phyloP scores from a whole-genome alignment of 208 protist genomes.

The Leishmania amazonensis region DNA sequence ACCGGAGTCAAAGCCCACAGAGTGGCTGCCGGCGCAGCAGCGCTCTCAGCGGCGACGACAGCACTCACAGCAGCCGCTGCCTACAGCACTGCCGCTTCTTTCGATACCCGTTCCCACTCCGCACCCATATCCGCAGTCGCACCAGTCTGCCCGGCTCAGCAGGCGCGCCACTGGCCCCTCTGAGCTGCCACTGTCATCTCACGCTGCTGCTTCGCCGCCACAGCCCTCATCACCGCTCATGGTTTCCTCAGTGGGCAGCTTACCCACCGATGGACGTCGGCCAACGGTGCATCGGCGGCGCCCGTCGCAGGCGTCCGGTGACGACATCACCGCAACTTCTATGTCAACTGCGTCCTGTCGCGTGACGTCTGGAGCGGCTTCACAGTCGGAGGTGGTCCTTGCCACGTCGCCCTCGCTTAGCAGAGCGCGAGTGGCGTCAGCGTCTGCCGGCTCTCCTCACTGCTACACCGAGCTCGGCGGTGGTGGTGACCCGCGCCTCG shows the following conservation, averaged over 20 bases:
- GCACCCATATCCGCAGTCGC: not conserved
- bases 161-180: not conserved
- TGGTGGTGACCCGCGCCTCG: not conserved
- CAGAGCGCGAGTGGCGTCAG: not conserved
- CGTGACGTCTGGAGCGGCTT: not conserved
- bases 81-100: not conserved
- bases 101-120: not conserved
- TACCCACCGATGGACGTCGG: not conserved
- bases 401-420: not conserved
- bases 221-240: not conserved
- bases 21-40: not conserved
- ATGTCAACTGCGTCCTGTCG: not conserved
- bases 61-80: not conserved
- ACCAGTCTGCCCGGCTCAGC: not conserved
- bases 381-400: not conserved
- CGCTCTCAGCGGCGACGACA: not conserved
- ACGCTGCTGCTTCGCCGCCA: not conserved
- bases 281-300: not conserved
- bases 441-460: not conserved
- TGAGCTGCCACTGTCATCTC: too few relatives aligned
- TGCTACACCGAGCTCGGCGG: not conserved
- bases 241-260: not conserved
- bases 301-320: not conserved
- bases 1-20: not conserved
- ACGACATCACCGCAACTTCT: not conserved